Evolutionary conservation across 148 eudicot species (phyloP).

Genomic region (Vaccinium vitisidaea): DNA sequence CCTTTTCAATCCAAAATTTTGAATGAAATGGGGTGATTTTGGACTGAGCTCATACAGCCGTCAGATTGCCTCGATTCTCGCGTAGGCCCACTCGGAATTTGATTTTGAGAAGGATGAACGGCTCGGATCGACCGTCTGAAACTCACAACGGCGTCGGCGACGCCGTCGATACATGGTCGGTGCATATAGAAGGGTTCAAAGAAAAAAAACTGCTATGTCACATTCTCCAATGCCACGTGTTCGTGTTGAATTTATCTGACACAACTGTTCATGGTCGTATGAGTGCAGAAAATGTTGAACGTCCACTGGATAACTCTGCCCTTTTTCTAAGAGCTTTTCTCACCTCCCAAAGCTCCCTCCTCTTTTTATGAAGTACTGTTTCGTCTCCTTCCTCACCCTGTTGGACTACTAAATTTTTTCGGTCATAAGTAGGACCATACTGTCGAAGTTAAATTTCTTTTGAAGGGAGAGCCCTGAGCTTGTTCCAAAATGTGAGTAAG

Average conservation of each 20-base stretch:
- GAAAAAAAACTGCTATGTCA: too few relatives aligned
- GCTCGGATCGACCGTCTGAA: too few relatives aligned
- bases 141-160: too few relatives aligned
- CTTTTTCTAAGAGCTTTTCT: constrained; percentile 2
- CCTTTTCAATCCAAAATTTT: too few relatives aligned
- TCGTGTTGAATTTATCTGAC: not conserved
- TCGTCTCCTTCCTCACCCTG: constrained; percentile 16
- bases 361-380: constrained; percentile 22
- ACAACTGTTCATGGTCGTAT: not conserved
- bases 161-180: too few relatives aligned
- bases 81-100: too few relatives aligned
- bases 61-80: too few relatives aligned
- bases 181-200: too few relatives aligned
- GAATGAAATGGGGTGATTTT: too few relatives aligned
- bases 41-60: too few relatives aligned
- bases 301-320: not conserved
- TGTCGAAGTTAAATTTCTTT: not conserved
- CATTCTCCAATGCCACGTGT: not conserved
- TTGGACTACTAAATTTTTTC: too few relatives aligned
- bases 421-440: not conserved
- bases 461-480: not conserved
- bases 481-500: not conserved
- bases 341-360: constrained; percentile 26
- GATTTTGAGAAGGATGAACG: too few relatives aligned
- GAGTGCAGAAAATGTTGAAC: not conserved